Evolutionary conservation across 202 grass and related monocot species (phyloP), one percentile per base, ranked within the genome.

Genomic region (Zizania palustris): DNA sequence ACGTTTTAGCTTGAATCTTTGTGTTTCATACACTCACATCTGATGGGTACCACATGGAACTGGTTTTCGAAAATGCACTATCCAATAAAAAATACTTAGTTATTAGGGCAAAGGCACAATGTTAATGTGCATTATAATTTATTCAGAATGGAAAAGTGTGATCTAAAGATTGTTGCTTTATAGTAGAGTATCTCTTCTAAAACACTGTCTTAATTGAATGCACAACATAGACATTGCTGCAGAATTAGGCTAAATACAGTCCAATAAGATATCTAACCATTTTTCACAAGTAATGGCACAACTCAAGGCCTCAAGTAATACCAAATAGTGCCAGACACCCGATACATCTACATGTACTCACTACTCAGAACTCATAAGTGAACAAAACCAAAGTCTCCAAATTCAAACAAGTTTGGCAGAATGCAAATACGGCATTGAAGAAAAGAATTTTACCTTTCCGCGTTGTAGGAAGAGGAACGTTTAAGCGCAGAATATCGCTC

Each of bases 381-480:
- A n/a, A n/a, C n/a, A n/a, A n/a, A n/a, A n/a, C n/a, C n/a, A n/a
- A n/a, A n/a, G 41, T 28, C 35, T 60, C 16, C 9, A 35, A 21
- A 41, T 46, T 76, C 1, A 61, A 41, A 9, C 34, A 12, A 68
- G 63, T 34, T 79, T 57, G 49, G 22, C 3, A 63, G 13, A 62
- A 62, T 36, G 28, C 21, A 55, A 72, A 60, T 61, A 51, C 45
- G 1, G 9, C 1, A 33, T 4, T 0, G 7, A 78, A 69, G 68
- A 38, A 71, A 10, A 2, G 16, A 79, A 75, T 19, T 36, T 82
- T 85, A 99, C 96, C 92, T 99, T 69, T 96, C 89, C 1, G 86
- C 92, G 61, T 90, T 92, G 54, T 93, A 91, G 35, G 96, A 96
- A 74, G 92, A 93, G 44, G 92, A 93, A 66, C 87, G 80, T 67